Base-by-base conservation (phyloP, 805 yeast species). In the Saturnispora galanensis region DNA sequence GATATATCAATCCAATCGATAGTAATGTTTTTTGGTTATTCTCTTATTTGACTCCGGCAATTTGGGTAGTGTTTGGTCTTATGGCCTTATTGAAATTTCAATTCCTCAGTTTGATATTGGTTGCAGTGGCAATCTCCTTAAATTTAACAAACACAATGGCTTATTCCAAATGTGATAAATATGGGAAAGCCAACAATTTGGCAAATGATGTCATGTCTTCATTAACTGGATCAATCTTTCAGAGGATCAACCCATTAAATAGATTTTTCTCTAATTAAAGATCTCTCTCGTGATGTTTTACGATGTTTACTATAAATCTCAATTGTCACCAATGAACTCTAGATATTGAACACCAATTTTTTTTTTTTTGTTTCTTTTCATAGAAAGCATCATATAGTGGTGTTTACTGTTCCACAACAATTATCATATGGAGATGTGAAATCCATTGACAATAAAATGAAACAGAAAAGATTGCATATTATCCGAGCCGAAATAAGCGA, bases 111-210 rank as follows among this genome's bases (percentile, higher is more conserved):
- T 66, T 82, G 50, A 66, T 81, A 26, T 62, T 85, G 36, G 81
- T 84, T 4, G 59, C 66, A 4, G 77, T 89, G 44, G 88, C 94
- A 1, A 59, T 85, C 9, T 73, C 79, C 3, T 69, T 90, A 49
- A 83, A 93, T 0, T 57, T 79, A 38, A 85, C 94, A 41, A 90
- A 90, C 60, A 81, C 95, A 1, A 69, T 86, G 67, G 97, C 97
- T 0, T 90, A 85, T 64, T 84, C 95, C 21, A 75, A 85, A 55
- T 87, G 97, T 63, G 97, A 89, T 60, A 86, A 84, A 65, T 90
- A 89, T 64, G 86, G 95, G 41, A 83, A 79, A 58, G 95, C 94
- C 26, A 82, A 82, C 58, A 71, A 67, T 44, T 58, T 83, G 42
- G 86, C 89, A 5, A 65, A 69, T 21, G 73, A 70, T 52, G 57